Evolutionary conservation across 805 yeast species (phyloP), one percentile per base, ranked within the genome.

Genomic region (Kuraishia borneana): DNA sequence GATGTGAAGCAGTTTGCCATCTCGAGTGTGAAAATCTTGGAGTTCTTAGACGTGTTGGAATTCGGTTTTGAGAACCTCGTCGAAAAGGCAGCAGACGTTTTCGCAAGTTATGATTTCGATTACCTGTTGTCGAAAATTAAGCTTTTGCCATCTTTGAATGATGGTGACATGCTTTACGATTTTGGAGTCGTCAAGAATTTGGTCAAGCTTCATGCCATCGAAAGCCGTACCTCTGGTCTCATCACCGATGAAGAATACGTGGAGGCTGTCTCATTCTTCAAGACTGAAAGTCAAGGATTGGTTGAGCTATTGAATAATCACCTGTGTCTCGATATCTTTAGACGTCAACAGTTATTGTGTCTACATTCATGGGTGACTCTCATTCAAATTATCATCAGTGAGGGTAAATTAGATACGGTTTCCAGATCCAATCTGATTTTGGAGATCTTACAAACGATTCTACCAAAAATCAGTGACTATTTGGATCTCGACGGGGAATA

Each of bases 301-400:
- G 46, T 54, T 18, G 56, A 52, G 4, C 63, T 65, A 35, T 45
- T 76, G 21, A 57, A 61, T 0, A 69, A 69, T 42, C 60, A 63
- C 18, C 45, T 72, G 10, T 56, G 72, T n/a, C 61, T 59, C 28
- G 60, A 62, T 30, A 61, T 63, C 26, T 66, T 74, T 43, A 65
- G 65, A 39, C 51, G 63, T 2, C 59, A 63, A 6, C 92, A 81
- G 40, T 57, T 80, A 31, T 57, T 67, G 10, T 73, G 79, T 37
- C 57, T 89, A 20, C 84, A 78, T 47, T 71, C 94, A 0, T 89
- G 97, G 97, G 76, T 78, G 17, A 79, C 77, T 43, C 54, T 88
- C 33, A 76, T 84, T 18, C 84, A 85, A 40, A 73, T 85, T 3
- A 56, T 84, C 30, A 74, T 83, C 4, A 63, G 74, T 4, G 87